Evolutionary conservation across 305 asterid genomes (phyloP).

Genomic region (Fraxinus baroniana): DNA sequence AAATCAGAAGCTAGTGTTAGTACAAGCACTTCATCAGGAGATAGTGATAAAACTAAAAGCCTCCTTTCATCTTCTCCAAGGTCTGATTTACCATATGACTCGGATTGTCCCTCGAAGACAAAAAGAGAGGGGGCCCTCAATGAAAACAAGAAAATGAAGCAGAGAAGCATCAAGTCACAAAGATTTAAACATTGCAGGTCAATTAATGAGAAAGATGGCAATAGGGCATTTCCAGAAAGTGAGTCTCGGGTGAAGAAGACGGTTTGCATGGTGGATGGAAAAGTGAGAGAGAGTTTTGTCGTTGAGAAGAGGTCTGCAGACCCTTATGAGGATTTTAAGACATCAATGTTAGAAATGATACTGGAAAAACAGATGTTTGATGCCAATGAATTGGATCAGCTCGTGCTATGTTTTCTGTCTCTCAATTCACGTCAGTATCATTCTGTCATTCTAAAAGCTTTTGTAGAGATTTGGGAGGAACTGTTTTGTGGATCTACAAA

Average conservation of each 20-base stretch:
- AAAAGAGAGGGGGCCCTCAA: conserved; percentile 4
- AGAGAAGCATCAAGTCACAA: conserved; percentile 23
- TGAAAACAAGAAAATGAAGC: conserved; percentile 16
- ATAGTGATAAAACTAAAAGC: conserved; percentile 36
- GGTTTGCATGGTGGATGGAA: conserved; percentile 29
- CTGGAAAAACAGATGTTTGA: conserved; percentile 62
- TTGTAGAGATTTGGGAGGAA: conserved; percentile 58
- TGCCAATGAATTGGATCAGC: conserved; percentile 57
- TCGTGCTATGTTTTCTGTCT: conserved; percentile 63
- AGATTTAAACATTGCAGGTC: conserved; percentile 31
- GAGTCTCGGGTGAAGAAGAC: conserved; percentile 13
- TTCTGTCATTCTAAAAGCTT: conserved; percentile 58
- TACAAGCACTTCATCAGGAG: conserved; percentile 31
- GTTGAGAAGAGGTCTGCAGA: conserved; percentile 63
- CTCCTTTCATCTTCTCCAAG: conserved; percentile 40
- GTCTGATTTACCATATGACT: conserved; percentile 32
- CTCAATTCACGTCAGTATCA: conserved; percentile 67
- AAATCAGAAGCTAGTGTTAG: conserved; percentile 20
- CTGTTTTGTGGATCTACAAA: conserved; percentile 31
- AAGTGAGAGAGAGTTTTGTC: conserved; percentile 47
- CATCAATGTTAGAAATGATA: conserved; percentile 74
- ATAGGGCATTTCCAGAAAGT: conserved; percentile 2
- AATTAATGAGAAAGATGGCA: conserved; percentile 31
- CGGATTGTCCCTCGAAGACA: conserved; percentile 12
- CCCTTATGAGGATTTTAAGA: conserved; percentile 76